Percentiles rank a stretch among this genome's conserved stretches.
These are phyloP conservation scores for Paecilomyces niveus DNA, from an alignment of 2,329 filamentous ascomycete genomes.

Conservation along the genomic window DNA sequence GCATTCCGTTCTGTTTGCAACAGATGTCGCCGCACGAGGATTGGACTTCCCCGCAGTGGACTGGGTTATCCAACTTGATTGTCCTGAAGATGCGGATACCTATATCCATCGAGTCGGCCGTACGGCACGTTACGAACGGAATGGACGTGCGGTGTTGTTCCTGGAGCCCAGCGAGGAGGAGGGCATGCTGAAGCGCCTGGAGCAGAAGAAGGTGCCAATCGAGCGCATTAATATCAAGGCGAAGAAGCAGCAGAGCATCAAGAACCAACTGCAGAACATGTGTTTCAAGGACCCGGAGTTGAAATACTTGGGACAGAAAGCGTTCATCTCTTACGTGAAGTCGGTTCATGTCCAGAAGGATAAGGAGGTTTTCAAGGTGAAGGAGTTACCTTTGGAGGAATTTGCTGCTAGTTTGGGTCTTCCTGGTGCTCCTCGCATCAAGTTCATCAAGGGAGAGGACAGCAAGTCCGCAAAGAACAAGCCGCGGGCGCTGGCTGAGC, in stretches of 20 bases:
- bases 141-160: conserved; percentile 83
- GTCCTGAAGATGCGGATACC: conserved; percentile 91
- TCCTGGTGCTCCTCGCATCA: conserved; percentile 85
- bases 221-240: conserved; percentile 78
- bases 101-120: conserved; percentile 95
- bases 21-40: conserved; percentile 88
- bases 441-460: conserved; percentile 85
- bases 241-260: conserved; percentile 82
- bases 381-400: conserved; percentile 75
- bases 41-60: conserved; percentile 95
- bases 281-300: conserved; percentile 91
- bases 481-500: conserved; percentile 55
- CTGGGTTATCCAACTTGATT: conserved; percentile 98
- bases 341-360: conserved; percentile 84
- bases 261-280: conserved; percentile 82
- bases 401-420: conserved; percentile 81
- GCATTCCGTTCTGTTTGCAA: conserved; percentile 84
- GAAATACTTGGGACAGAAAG: conserved; percentile 93
- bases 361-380: conserved; percentile 82
- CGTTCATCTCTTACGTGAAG: conserved; percentile 82
- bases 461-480: conserved; percentile 83
- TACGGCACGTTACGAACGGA: conserved; percentile 85
- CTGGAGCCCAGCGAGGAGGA: conserved; percentile 86
- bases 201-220: conserved; percentile 84
- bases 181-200: conserved; percentile 79